These are phyloP conservation scores for Trypanosomatidae sp. DNA, from an alignment of 208 protist species.

Conservation along the genomic window DNA sequence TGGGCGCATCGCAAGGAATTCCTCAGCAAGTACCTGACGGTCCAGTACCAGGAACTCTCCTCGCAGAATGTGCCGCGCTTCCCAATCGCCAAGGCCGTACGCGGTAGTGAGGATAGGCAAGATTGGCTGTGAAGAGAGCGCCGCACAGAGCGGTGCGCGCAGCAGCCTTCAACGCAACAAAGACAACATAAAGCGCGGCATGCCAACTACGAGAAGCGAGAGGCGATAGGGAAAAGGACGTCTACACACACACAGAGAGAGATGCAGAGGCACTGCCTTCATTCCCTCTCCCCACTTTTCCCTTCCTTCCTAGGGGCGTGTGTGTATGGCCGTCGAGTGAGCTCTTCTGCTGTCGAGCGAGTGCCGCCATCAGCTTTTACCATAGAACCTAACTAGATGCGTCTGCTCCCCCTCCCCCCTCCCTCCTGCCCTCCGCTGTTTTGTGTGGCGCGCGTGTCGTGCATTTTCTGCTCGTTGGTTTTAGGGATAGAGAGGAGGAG, in stretches of 20 bases:
- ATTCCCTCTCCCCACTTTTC: not conserved
- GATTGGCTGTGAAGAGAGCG: slow-evolving; percentile 70
- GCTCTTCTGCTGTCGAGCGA: not conserved
- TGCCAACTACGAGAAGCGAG: not conserved
- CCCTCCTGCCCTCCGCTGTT: not conserved
- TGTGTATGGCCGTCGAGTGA: not conserved
- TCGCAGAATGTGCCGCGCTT: slow-evolving; percentile 89
- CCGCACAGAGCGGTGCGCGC: not conserved
- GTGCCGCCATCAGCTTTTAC: not conserved
- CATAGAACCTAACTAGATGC: not conserved
- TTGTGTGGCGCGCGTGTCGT: not conserved
- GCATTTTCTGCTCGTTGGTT: no score
- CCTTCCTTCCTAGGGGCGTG: not conserved
- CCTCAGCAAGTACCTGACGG: slow-evolving; percentile 79
- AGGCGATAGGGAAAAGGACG: not conserved
- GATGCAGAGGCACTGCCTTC: not conserved
- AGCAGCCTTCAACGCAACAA: not conserved
- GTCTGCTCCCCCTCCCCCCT: not conserved
- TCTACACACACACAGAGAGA: not conserved
- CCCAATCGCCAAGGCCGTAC: slow-evolving; percentile 78
- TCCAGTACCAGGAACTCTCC: slow-evolving; percentile 89
- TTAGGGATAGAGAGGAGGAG: no score
- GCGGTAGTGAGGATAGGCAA: slow-evolving; percentile 49
- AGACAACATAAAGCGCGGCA: not conserved
- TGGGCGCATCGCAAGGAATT: slow-evolving; percentile 62